Conservation (phyloP, 1,284 basidiomycete species). For the Vanrija pseudolonga region DNA sequence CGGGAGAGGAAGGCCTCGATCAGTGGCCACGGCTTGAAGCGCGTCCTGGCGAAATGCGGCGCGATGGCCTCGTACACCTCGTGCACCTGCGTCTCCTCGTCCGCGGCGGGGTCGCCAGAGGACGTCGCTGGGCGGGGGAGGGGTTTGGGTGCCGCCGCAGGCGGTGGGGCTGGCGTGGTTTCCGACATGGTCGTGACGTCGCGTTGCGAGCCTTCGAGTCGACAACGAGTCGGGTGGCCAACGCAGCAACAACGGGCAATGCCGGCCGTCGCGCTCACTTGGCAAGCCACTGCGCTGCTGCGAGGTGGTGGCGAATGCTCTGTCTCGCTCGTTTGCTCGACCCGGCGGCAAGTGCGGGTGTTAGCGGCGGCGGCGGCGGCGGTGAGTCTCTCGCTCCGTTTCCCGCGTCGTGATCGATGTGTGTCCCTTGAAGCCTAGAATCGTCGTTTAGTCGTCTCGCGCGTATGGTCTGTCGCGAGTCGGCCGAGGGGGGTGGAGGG, state of each 20-base stretch:
- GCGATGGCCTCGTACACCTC: slow-evolving; percentile 87
- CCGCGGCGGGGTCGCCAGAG: slow-evolving; percentile 19
- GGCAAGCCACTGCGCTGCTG: no score
- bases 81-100: slow-evolving; percentile 58
- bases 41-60: slow-evolving; percentile 83
- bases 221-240: background rate
- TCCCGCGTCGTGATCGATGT: no score
- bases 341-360: no score
- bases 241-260: background rate
- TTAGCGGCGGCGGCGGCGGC: no score
- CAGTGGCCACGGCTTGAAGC: slow-evolving; percentile 98
- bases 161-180: background rate
- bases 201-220: background rate
- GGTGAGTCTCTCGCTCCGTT: no score
- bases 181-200: background rate
- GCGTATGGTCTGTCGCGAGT: no score
- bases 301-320: no score
- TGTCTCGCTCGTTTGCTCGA: no score
- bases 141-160: slow-evolving; percentile 23
- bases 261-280: no score
- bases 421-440: no score
- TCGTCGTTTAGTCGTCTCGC: no score
- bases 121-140: slow-evolving; percentile 20
- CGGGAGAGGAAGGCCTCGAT: slow-evolving; percentile 74
- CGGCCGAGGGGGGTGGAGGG: no score